A percentile compares a stretch with the other conserved stretches of the same genome.
Evolutionary conservation across 1,284 basidiomycete species (phyloP).

Genomic region (Mycena sp.): DNA sequence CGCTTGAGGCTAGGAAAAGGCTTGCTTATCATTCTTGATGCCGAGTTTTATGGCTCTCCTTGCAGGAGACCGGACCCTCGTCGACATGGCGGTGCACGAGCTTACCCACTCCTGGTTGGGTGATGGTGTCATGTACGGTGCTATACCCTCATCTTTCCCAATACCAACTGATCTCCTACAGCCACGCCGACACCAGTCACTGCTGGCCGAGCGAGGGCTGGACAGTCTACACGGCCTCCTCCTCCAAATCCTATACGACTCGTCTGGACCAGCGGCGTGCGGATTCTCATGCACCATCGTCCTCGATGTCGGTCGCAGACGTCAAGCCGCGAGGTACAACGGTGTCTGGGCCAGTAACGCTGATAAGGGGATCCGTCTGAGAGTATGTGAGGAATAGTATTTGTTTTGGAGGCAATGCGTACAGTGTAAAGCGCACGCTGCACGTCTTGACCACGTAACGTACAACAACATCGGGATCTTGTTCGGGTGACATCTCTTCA

Average conservation of each 20-base stretch:
- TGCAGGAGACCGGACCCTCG: slow-evolving; percentile 85
- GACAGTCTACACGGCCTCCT: slow-evolving; percentile 93
- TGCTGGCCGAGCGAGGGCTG: slow-evolving; percentile 97
- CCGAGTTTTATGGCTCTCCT: slow-evolving; percentile 79
- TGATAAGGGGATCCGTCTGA: no score
- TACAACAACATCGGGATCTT: no score
- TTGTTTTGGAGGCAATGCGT: no score
- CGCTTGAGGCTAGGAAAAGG: slow-evolving; percentile 67
- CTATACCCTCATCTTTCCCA: not conserved
- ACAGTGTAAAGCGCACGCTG: no score
- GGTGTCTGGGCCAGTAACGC: no score
- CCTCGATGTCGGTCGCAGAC: no score
- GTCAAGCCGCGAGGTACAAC: no score
- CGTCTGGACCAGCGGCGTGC: slow-evolving; percentile 82
- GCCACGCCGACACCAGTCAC: slow-evolving; percentile 75
- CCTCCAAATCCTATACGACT: slow-evolving; percentile 72
- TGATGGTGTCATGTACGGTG: slow-evolving; percentile 80
- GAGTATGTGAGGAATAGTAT: no score
- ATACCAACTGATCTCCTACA: slow-evolving; percentile 34
- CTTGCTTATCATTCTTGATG: slow-evolving; percentile 88
- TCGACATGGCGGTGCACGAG: slow-evolving; percentile 88
- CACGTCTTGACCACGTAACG: no score
- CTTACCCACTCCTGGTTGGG: slow-evolving; percentile 88
- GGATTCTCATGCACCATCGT: slow-evolving; percentile 86
- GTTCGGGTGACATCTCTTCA: no score